Percentiles rank a stretch among this genome's conserved stretches.
phyloP scores from a whole-genome alignment of 2,329 filamentous ascomycete species.

The Talaromyces rugulosus region DNA sequence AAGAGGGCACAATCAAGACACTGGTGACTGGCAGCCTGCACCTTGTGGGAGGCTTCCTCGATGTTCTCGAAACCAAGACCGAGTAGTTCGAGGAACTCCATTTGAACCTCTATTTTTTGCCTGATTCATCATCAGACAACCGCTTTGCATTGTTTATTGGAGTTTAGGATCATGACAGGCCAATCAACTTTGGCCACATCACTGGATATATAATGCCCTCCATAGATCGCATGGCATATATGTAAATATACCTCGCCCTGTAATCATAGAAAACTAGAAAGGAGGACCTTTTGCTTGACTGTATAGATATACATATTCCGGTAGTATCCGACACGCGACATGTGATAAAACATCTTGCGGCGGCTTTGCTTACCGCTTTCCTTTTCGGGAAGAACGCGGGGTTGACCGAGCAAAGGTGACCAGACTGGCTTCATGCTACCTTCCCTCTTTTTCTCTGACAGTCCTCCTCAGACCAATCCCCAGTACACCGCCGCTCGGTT shows the following conservation, averaged over 20 bases:
- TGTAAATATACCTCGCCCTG: neutral
- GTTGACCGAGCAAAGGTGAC: neutral
- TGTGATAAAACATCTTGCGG: neutral
- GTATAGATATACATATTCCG: neutral
- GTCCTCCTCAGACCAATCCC: neutral
- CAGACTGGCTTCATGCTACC: neutral
- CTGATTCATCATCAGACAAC: neutral
- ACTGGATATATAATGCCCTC: neutral
- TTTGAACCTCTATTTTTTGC: neutral
- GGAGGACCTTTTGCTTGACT: neutral
- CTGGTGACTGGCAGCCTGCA: slow-evolving; percentile 82
- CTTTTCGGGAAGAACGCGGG: slow-evolving; percentile 4
- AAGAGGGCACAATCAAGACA: slow-evolving; percentile 51
- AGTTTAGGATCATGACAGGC: neutral
- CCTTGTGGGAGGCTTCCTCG: slow-evolving; percentile 73
- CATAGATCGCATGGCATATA: neutral
- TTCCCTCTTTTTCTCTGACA: neutral
- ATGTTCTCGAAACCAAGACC: slow-evolving; percentile 59
- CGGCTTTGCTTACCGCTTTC: slow-evolving; percentile 8
- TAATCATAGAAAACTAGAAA: neutral
- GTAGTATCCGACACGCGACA: neutral
- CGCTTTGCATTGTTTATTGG: neutral
- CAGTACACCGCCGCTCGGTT: neutral
- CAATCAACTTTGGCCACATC: neutral
- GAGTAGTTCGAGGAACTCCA: neutral